Evolutionary conservation across 768 basidiomycete species (phyloP).

Genomic region (Tricholoma furcatifolium): DNA sequence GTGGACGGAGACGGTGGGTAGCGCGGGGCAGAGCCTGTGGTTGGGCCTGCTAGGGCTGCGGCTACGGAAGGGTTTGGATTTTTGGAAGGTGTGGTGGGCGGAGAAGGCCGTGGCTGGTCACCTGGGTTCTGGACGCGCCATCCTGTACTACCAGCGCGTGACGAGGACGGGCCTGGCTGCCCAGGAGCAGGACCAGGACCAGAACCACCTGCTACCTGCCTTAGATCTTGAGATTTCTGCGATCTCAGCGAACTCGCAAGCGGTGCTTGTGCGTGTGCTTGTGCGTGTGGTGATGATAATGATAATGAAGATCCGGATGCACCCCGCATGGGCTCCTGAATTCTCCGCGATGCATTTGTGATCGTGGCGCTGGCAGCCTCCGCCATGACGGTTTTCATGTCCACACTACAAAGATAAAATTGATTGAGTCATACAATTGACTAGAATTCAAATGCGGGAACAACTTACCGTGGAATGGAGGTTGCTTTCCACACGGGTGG

Average conservation of each 20-base stretch:
- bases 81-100: constrained; percentile 10
- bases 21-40: constrained; percentile 12
- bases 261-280: background rate
- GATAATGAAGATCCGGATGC: background rate
- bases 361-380: constrained; percentile 41
- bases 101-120: constrained; percentile 4
- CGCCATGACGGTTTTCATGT: constrained; percentile 86
- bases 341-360: constrained; percentile 7
- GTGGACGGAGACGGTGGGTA: constrained; percentile 16
- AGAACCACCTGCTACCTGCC: background rate
- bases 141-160: constrained; percentile 3
- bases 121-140: constrained; percentile 6
- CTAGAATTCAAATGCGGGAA: background rate
- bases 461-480: constrained; percentile 49
- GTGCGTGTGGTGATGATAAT: no score
- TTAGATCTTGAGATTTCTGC: constrained; percentile 1
- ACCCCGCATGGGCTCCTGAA: background rate
- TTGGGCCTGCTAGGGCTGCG: background rate
- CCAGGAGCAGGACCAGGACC: no score
- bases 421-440: constrained; percentile 2
- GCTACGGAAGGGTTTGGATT: no score
- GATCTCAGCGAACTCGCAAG: background rate
- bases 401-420: constrained; percentile 48
- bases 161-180: constrained; percentile 6
- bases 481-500: constrained; percentile 48